These are phyloP conservation scores for Calocybe gangraenosa DNA, from an alignment of 768 basidiomycete genomes.

Conservation along the genomic window DNA sequence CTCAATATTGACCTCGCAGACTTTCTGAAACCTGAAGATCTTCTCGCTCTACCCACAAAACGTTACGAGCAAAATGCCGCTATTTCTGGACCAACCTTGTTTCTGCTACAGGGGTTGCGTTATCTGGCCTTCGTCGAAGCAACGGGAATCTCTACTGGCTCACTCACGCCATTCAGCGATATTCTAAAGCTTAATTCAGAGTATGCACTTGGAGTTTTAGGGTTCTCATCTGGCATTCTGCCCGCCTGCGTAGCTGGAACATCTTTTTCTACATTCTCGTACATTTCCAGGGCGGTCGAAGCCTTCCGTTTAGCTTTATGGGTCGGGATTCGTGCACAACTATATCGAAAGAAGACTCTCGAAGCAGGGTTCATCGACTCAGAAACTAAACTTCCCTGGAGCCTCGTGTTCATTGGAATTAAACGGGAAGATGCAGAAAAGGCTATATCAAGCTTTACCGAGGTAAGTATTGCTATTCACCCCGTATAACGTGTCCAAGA, in stretches of 20 bases:
- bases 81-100: slow-evolving; percentile 42
- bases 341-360: slow-evolving; percentile 22
- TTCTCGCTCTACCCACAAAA: slow-evolving; percentile 32
- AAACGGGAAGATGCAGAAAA: slow-evolving; percentile 26
- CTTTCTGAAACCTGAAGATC: slow-evolving; percentile 34
- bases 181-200: slow-evolving; percentile 31
- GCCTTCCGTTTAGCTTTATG: slow-evolving; percentile 49
- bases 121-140: slow-evolving; percentile 39
- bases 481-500: slow-evolving; percentile 5
- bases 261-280: slow-evolving; percentile 34
- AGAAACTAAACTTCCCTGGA: slow-evolving; percentile 19
- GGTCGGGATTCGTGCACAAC: slow-evolving; percentile 43
- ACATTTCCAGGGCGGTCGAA: slow-evolving; percentile 40
- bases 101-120: slow-evolving; percentile 48
- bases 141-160: slow-evolving; percentile 11
- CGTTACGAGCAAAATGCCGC: slow-evolving; percentile 42
- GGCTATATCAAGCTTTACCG: slow-evolving; percentile 15
- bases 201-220: slow-evolving; percentile 36
- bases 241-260: slow-evolving; percentile 48
- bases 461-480: slow-evolving; percentile 11
- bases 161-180: slow-evolving; percentile 23
- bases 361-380: slow-evolving; percentile 23
- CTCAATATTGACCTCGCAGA: slow-evolving; percentile 38
- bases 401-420: slow-evolving; percentile 21
- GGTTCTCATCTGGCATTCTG: slow-evolving; percentile 56